Base-by-base conservation (phyloP, 2,329 filamentous ascomycete species). In the Ascochyta koolunga region DNA sequence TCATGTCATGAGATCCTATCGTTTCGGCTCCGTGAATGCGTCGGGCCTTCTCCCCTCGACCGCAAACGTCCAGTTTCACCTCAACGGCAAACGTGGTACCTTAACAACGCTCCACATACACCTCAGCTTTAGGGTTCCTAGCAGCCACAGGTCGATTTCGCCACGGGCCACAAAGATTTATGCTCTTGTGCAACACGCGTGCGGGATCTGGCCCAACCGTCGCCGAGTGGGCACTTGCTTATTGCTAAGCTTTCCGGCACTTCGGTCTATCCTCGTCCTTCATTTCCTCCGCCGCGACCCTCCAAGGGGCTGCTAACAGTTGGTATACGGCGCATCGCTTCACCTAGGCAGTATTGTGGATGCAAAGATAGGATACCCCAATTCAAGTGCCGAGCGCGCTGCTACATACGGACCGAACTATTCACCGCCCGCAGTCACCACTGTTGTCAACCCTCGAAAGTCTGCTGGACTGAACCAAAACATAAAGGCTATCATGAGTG, bases 401-500 rank as follows among this genome's bases (percentile, higher is more conserved):
- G 7, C 35, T 10, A 19, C 13, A 37, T 16, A 37, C 29, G 33
- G 31, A 18, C 24, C 13, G 37, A 32, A 25, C 11, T 4, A 7
- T 22, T 16, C 5, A 13, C 7, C 19, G n/a, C 11, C 11, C 21
- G 5, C 3, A 10, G 7, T 10, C 19, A 43, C 31, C 1, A 13
- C 15, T 31, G 4, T 32, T 18, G 13, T 9, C 18, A 10, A 19
- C 16, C 3, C 9, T 15, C 9, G 4, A 27, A 21, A n/a, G 9
- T 11, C 11, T 13, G 7, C 18, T 8, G 7, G 16, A 6, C 22
- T 5, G 18, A 5, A 15, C 4, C 11, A 3, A 10, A 10, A n/a
- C 5, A n/a, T 7, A 24, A 15, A 31, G 3, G 4, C 15, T 37
- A 55, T 24, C 21, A 73, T 72, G 68, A 66, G 61, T 47, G 65